Conservation (phyloP, 208 protist species). For the Leptomonas seymouri region DNA sequence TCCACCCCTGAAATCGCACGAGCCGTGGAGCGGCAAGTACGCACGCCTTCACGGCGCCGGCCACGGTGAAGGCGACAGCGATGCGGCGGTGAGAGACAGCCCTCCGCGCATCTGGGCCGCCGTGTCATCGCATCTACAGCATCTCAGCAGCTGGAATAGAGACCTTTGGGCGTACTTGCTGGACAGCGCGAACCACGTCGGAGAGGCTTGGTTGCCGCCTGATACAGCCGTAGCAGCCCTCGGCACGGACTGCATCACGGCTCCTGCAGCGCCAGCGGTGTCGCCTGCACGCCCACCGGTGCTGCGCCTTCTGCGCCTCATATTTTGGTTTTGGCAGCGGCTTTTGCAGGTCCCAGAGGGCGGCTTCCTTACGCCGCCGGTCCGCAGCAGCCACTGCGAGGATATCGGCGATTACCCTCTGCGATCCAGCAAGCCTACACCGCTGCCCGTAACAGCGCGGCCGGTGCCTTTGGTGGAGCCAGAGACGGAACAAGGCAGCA, state of each 20-base stretch:
- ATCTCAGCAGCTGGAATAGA: neutral
- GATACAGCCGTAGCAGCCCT: neutral
- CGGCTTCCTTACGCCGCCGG: no score
- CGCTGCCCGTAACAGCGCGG: no score
- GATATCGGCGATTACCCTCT: neutral
- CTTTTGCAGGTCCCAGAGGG: neutral
- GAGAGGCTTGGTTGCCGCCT: neutral
- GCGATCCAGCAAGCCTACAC: neutral
- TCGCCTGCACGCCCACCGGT: neutral
- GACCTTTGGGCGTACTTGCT: neutral
- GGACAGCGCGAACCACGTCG: neutral
- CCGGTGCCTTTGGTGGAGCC: neutral
- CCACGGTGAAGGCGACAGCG: no score
- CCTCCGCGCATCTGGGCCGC: neutral
- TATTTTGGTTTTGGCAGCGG: constrained; percentile 27
- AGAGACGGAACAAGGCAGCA: neutral
- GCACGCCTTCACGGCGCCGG: no score
- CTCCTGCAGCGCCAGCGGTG: neutral
- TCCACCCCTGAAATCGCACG: no score
- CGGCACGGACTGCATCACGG: neutral
- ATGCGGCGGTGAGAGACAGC: neutral
- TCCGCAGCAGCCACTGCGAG: neutral
- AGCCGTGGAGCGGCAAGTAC: no score
- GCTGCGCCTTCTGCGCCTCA: constrained; percentile 12
- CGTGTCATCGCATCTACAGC: neutral